Evolutionary conservation across 192 early-diverging fungal species (phyloP).

Genomic region (Chytriomyces sp.): DNA sequence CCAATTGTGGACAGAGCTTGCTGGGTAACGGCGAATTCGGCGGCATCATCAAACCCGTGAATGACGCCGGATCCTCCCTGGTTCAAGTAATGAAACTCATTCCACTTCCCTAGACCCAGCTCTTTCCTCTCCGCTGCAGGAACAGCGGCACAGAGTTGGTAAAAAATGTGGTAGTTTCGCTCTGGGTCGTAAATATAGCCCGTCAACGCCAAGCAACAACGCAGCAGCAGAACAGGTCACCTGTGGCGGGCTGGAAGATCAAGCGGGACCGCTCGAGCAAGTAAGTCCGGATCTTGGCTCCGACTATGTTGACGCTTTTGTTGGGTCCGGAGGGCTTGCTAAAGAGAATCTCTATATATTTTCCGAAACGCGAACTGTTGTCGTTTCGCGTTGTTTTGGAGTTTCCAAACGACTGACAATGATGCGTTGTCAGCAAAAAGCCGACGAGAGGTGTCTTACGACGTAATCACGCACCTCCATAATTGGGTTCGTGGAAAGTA

Average conservation of each 20-base stretch:
- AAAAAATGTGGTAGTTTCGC: constrained; percentile 99
- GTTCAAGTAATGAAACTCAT: constrained; percentile 85
- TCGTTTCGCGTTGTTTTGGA: constrained; percentile 99
- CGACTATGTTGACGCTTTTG: constrained; percentile 75
- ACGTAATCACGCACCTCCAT: constrained; percentile 85
- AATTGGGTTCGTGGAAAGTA: constrained; percentile 94
- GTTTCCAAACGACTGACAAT: constrained; percentile 85
- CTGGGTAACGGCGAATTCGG: constrained; percentile 90
- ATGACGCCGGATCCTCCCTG: constrained; percentile 80
- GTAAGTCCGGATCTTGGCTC: constrained; percentile 94
- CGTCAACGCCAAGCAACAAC: constrained; percentile 37
- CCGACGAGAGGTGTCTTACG: neutral
- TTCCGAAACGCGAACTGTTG: constrained; percentile 97
- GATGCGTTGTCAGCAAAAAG: neutral
- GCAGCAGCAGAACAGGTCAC: constrained; percentile 71
- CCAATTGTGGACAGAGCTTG: constrained; percentile 88
- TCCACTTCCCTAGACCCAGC: constrained; percentile 73
- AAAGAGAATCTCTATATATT: constrained; percentile 98
- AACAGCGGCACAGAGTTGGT: constrained; percentile 95
- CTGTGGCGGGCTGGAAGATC: constrained; percentile 85
- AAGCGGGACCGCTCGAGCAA: constrained; percentile 94
- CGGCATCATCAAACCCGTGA: constrained; percentile 87
- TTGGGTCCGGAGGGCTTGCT: constrained; percentile 51
- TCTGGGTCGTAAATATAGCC: constrained; percentile 50
- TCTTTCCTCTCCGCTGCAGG: constrained; percentile 83